Base-by-base conservation (phyloP, 2,329 filamentous ascomycete genomes). In the Cladosporium sp. region DNA sequence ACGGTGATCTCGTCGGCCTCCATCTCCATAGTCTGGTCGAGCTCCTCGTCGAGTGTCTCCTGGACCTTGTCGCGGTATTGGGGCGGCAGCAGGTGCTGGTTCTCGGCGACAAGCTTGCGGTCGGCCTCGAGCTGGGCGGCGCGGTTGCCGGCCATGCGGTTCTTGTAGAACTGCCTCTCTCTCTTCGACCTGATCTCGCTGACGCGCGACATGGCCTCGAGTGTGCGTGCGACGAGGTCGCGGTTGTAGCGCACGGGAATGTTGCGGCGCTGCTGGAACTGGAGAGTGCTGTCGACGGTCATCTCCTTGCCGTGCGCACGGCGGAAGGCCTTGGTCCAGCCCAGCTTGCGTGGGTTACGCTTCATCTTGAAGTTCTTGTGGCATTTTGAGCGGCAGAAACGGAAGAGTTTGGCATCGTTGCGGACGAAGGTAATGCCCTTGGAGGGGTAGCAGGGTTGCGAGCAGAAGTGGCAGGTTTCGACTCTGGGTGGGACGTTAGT, bases 271-370 rank as follows among this genome's bases (percentile, higher is more conserved):
- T 92, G 91, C 69, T 92, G 91, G 82, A 98, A 97, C 76, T 92
- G 90, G 68, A 99, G 89, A 36, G 94, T 97, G 75, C 88, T 91
- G 85, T 99, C 95, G 80, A 98, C 93, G 66, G 92, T 91, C 92
- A 96, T 89, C 80, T 88, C 87, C 71, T 83, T 96, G 82, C 92
- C 92, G 66, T 91, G 90, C 21, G 90, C 87, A 77, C 90, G 90
- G 76, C 93, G 90, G 86, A 93, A 94, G 62, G 92, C 89, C 85
- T 97, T 97, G 69, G 94, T 97, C 95, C 94, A 97, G 81, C 93
- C 95, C 74, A 98, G 87, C 72, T 97, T 97, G 78, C 94, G 89
- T 41, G 94, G 93, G 82, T 98, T 97, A 72, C 95, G 90, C 90
- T 97, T 97, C 92, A 96, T 96, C 83, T 96, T 95, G 87, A 96